Base-by-base conservation (phyloP, 805 yeast genomes). In the Blastobotrys terrestris region DNA sequence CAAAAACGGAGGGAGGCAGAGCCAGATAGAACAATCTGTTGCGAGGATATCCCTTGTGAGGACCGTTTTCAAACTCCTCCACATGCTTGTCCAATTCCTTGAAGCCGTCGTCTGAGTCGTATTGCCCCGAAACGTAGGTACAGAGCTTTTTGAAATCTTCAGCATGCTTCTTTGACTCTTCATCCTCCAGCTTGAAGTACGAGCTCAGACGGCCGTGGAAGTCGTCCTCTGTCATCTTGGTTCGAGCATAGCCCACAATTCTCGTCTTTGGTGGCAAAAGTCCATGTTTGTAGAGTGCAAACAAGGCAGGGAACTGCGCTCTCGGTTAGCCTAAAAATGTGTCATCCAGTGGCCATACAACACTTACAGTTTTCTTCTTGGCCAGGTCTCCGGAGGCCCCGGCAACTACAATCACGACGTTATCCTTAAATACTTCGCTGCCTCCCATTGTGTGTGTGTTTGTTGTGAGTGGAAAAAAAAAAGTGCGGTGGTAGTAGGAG, bases 301-400 rank as follows among this genome's bases (percentile, higher is more conserved):
- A 73, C 54, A 73, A 57, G 3, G 76, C 76, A 16, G 76, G 77
- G 63, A 67, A 72, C 65, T 65, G n/a, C 19, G 44, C 39, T 6
- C n/a, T 48, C 3, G 15, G 3, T 19, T 19, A 2, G 19, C 16
- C 6, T 22, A 46, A 19, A 20, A 8, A 6, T 31, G 4, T 18
- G 4, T 22, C 20, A 22, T 46, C 16, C 41, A 46, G 47, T 8
- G 35, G 19, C 13, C 13, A 31, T 20, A n/a, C 16, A 22, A 16
- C 15, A 58, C 69, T 44, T 50, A 87, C 89, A 2, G 97, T 91
- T 74, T 91, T 91, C 83, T 91, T 91, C 74, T 88, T 89, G 52
- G 97, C 96, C 59, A 91, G 76, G 69, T 91, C 97, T 50, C 97
- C 97, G 19, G 95, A 87, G 44, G 97, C 97, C 50, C 97, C 97